A percentile compares a stretch with the other conserved stretches of the same genome.
Evolutionary conservation across 139 green algal species (phyloP).

Genomic region (Zygnema cylindricum): DNA sequence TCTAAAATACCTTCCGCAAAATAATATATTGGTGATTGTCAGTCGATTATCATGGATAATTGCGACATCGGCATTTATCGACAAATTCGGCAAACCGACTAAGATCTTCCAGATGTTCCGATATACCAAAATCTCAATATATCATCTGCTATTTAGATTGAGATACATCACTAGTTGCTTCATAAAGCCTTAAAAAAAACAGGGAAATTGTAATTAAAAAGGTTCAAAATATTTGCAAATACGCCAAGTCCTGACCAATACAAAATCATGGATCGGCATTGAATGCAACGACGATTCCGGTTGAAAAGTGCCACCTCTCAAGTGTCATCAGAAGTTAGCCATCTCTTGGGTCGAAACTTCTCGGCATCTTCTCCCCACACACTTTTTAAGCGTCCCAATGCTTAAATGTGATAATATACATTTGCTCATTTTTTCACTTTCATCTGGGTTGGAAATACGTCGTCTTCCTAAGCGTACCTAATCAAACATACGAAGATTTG

Average conservation of each 20-base stretch:
- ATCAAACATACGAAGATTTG: no score
- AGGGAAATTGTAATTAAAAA: slow-evolving; percentile 9
- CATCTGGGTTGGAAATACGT: slow-evolving; percentile 31
- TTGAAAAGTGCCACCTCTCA: slow-evolving; percentile 18
- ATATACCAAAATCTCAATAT: no score
- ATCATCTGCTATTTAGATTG: no score
- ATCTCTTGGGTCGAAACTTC: slow-evolving; percentile 46
- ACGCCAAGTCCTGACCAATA: slow-evolving; percentile 50
- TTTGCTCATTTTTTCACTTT: neutral
- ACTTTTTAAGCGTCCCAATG: slow-evolving; percentile 21
- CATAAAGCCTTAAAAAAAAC: no score
- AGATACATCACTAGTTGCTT: no score
- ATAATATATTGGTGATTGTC: no score
- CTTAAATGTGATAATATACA: slow-evolving; percentile 25
- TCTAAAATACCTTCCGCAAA: no score
- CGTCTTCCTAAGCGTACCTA: slow-evolving; percentile 15
- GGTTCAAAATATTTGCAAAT: slow-evolving; percentile 19
- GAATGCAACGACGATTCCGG: slow-evolving; percentile 27
- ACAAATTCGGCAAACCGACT: no score
- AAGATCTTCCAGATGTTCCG: no score
- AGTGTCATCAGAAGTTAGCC: no score
- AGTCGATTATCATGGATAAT: no score
- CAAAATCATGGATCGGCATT: slow-evolving; percentile 39
- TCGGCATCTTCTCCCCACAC: slow-evolving; percentile 39
- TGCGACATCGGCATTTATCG: no score